Evolutionary conservation across 176 grass and related monocot genomes (phyloP).

Genomic region (Carex kokanica): DNA sequence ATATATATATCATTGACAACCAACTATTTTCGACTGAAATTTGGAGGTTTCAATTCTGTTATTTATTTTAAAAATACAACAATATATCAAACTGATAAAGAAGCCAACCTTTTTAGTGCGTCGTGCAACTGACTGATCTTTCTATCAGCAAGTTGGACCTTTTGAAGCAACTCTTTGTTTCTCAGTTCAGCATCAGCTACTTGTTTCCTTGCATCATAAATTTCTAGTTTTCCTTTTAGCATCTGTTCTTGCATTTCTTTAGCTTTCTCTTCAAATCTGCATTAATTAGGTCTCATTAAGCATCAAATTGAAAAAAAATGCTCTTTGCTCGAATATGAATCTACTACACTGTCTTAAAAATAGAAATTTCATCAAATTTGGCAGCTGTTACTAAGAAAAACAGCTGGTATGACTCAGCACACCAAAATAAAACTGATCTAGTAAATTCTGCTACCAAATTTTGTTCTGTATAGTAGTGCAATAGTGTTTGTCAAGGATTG

Average conservation of each 20-base stretch:
- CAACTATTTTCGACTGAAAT: not conserved
- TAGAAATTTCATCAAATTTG: not conserved
- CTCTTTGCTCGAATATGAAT: not conserved
- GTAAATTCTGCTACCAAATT: not conserved
- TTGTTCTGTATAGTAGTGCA: not conserved
- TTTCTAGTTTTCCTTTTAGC: constrained; percentile 22
- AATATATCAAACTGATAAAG: not conserved
- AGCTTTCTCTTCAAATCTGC: constrained; percentile 22
- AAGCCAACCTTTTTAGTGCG: constrained; percentile 9
- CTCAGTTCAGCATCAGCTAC: constrained; percentile 12
- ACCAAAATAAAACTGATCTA: not conserved
- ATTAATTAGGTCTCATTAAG: not conserved
- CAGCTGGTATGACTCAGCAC: not conserved
- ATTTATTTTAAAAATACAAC: not conserved
- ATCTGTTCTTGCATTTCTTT: constrained; percentile 27
- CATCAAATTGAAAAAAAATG: not conserved
- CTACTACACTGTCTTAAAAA: not conserved
- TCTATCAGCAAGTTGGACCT: constrained; percentile 16
- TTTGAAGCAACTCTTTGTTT: constrained; percentile 20
- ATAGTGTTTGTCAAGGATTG: not conserved
- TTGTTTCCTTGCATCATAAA: constrained; percentile 25
- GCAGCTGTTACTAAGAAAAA: not conserved
- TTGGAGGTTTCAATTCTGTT: not conserved
- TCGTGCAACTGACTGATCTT: constrained; percentile 23
- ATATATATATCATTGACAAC: not conserved